phyloP scores from a whole-genome alignment of 768 basidiomycete genomes.

The Tremella fuciformis region DNA sequence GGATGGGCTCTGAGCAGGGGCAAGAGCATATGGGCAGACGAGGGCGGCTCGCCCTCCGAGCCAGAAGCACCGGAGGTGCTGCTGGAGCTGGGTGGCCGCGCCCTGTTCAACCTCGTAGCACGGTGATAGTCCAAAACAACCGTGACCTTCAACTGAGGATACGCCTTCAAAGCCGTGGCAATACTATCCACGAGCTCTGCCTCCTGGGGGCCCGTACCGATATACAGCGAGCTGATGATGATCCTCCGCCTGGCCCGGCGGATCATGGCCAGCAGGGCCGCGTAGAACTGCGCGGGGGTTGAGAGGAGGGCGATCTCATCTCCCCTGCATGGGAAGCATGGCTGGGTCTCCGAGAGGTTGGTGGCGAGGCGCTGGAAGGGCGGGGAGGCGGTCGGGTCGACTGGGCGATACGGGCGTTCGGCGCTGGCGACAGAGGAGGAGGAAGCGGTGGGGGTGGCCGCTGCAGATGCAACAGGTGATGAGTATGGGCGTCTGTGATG shows the following conservation, averaged over 20 bases:
- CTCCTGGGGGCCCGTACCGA: constrained; percentile 56
- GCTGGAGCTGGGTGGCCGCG: constrained; percentile 35
- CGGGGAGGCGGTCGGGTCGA: constrained; percentile 17
- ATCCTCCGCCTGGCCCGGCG: constrained; percentile 71
- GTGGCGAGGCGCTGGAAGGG: constrained; percentile 26
- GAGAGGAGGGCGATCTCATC: constrained; percentile 60
- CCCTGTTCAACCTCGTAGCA: constrained; percentile 37
- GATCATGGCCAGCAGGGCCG: constrained; percentile 65
- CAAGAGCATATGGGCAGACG: constrained; percentile 59
- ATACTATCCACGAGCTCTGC: constrained; percentile 62
- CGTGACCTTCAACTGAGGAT: constrained; percentile 61
- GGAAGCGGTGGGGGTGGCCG: no score
- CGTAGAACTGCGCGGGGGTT: constrained; percentile 63
- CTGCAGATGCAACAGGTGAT: no score
- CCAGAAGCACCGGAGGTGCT: background rate
- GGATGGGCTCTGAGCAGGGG: constrained; percentile 73
- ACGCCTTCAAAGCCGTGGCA: background rate
- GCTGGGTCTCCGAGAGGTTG: constrained; percentile 34
- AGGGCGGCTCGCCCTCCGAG: constrained; percentile 56
- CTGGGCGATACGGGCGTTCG: background rate
- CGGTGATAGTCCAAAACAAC: constrained; percentile 73
- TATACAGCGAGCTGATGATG: constrained; percentile 65
- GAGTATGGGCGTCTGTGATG: no score
- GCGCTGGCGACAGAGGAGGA: background rate
- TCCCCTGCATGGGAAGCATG: constrained; percentile 50